A percentile compares a stretch with the other conserved stretches of the same genome.
These are phyloP conservation scores for Mucor saturninus DNA, from an alignment of 371 early-diverging fungal genomes.

Conservation along the genomic window DNA sequence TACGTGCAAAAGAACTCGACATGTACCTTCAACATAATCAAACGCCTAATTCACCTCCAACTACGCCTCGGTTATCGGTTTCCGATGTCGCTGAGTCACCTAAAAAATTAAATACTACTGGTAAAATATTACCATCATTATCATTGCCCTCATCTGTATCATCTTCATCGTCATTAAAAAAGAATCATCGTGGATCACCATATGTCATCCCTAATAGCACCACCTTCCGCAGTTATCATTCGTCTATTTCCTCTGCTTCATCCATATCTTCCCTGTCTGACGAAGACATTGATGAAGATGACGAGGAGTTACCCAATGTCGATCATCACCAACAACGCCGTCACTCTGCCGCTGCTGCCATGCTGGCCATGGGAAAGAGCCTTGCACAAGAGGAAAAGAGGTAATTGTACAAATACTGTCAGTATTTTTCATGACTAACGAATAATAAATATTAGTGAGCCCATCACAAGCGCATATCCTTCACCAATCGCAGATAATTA, in stretches of 20 bases:
- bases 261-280: constrained; percentile 20
- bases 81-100: not conserved
- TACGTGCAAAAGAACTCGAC: constrained; percentile 60
- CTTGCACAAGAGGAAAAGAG: not conserved
- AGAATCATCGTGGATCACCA: not conserved
- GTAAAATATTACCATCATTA: constrained; percentile 9
- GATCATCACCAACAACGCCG: constrained; percentile 39
- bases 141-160: constrained; percentile 4
- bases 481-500: constrained; percentile 37
- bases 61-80: constrained; percentile 10
- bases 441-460: not conserved
- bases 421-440: not conserved
- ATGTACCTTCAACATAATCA: constrained; percentile 35
- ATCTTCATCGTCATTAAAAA: constrained; percentile 1
- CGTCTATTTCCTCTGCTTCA: constrained; percentile 13
- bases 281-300: constrained; percentile 14
- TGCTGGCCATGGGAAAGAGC: constrained; percentile 48
- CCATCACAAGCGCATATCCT: constrained; percentile 27
- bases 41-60: constrained; percentile 11
- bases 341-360: constrained; percentile 56
- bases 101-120: constrained; percentile 2
- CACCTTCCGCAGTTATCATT: constrained; percentile 7
- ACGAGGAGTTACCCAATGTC: not conserved
- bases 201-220: constrained; percentile 12
- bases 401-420: constrained; percentile 3